Conservation (phyloP, 2,329 filamentous ascomycete genomes). For the Botrytis deweyae region DNA sequence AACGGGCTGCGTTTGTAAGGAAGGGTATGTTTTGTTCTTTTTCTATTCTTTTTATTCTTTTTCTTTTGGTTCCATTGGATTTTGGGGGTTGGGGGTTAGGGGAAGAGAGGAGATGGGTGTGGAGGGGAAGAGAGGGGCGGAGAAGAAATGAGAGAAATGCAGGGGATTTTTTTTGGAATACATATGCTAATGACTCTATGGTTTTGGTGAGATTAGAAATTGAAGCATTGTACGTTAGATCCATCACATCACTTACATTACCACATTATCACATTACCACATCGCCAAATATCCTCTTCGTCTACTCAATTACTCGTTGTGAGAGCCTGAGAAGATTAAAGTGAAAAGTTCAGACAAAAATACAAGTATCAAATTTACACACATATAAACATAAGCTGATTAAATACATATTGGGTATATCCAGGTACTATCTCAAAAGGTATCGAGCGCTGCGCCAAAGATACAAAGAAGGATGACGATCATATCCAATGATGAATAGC, state of each 20-base stretch:
- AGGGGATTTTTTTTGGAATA: background rate
- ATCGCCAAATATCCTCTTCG: background rate
- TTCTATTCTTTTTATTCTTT: too few relatives aligned
- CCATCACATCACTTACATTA: background rate
- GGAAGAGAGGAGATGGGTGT: background rate
- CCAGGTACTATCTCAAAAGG: slow-evolving; percentile 86
- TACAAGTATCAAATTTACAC: background rate
- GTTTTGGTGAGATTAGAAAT: slow-evolving; percentile 61
- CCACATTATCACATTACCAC: too few relatives aligned
- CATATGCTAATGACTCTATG: slow-evolving; percentile 10
- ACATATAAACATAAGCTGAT: slow-evolving; percentile 1
- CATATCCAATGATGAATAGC: slow-evolving; percentile 7
- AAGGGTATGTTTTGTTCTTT: slow-evolving; percentile 60
- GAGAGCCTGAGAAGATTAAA: background rate
- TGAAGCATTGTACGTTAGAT: slow-evolving; percentile 74
- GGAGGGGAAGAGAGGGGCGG: too few relatives aligned
- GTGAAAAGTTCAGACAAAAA: background rate
- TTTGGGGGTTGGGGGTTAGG: accelerated
- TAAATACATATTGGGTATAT: slow-evolving; percentile 29
- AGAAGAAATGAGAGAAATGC: too few relatives aligned
- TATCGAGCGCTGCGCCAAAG: slow-evolving; percentile 82
- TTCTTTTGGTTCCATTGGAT: too few relatives aligned
- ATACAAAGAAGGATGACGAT: slow-evolving; percentile 50
- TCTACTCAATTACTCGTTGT: background rate
- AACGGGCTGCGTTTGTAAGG: slow-evolving; percentile 81